Percentiles rank a stretch among this genome's conserved stretches.
Conservation (phyloP, 768 basidiomycete genomes). For the Leccinum imitatum region DNA sequence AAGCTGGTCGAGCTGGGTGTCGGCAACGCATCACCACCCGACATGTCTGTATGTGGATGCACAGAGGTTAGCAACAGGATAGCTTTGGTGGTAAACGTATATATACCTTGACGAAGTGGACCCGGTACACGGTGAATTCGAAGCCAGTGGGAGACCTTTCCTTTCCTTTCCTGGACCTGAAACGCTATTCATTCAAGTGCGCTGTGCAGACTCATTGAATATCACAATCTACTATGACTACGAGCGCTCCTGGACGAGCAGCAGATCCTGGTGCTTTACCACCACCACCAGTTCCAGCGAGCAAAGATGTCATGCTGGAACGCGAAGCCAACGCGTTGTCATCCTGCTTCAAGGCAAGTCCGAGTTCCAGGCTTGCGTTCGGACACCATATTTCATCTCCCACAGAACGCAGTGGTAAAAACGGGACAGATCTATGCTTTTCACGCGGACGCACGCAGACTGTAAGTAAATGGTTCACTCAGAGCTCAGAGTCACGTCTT, state of each 20-base stretch:
- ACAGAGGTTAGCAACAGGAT: neutral
- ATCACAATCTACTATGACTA: constrained; percentile 29
- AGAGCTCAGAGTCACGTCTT: neutral
- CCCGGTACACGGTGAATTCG: neutral
- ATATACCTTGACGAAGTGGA: constrained; percentile 3
- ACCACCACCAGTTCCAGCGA: constrained; percentile 42
- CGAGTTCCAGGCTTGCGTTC: neutral
- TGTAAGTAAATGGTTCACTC: constrained; percentile 44
- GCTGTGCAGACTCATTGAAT: constrained; percentile 43
- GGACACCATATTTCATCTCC: neutral
- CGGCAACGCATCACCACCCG: constrained; percentile 14
- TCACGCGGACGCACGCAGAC: constrained; percentile 59
- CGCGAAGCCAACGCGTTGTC: constrained; percentile 63
- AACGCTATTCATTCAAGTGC: neutral
- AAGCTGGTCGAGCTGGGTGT: constrained; percentile 18
- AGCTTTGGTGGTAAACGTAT: constrained; percentile 1
- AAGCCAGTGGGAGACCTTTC: neutral
- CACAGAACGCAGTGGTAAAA: constrained; percentile 62
- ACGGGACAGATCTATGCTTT: constrained; percentile 72
- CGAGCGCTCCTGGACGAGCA: constrained; percentile 21
- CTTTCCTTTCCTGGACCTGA: constrained; percentile 28
- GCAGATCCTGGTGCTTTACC: constrained; percentile 46
- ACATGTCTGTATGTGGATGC: constrained; percentile 20
- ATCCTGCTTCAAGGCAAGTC: constrained; percentile 54
- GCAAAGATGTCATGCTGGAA: constrained; percentile 48